Conservation (phyloP, 495 filamentous ascomycete genomes). For the Achaetomiella virescens region DNA sequence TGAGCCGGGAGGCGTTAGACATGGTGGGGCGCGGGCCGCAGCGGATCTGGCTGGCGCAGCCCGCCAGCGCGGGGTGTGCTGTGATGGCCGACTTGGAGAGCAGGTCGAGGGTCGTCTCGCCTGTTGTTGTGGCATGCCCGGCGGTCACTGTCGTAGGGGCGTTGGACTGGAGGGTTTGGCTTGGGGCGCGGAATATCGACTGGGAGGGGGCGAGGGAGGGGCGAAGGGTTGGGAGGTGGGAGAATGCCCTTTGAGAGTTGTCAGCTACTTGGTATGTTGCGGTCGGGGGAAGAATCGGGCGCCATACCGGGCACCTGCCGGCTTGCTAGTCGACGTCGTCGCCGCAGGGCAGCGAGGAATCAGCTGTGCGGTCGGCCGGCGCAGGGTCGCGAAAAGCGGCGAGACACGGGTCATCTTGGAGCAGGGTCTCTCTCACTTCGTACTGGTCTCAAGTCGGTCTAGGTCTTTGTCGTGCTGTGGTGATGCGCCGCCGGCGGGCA, state of each 20-base stretch:
- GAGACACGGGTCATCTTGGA: conserved; percentile 6
- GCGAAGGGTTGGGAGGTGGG: conserved; percentile 36
- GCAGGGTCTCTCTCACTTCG: background rate
- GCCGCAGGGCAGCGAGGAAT: background rate
- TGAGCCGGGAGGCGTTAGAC: conserved; percentile 35
- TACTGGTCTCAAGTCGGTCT: background rate
- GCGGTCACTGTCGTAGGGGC: background rate
- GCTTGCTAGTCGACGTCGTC: background rate
- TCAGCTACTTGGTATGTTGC: background rate
- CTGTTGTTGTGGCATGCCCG: conserved; percentile 10
- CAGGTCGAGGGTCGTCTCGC: conserved; percentile 26
- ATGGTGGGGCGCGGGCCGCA: conserved; percentile 43
- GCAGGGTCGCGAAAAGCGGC: conserved; percentile 18
- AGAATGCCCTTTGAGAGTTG: conserved; percentile 29
- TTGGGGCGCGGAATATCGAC: conserved; percentile 26
- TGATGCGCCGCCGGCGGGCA: conserved; percentile 6
- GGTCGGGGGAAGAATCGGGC: background rate
- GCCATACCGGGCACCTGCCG: conserved; percentile 16
- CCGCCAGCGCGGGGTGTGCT: conserved; percentile 35
- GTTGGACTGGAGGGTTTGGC: conserved; percentile 5
- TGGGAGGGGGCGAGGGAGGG: conserved; percentile 24
- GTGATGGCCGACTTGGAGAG: conserved; percentile 33
- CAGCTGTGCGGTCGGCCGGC: conserved; percentile 13
- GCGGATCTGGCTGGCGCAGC: conserved; percentile 32
- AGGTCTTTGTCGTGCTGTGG: conserved; percentile 1